Base-by-base conservation (phyloP, 306 rosid genomes). In the Sindora glabra region DNA sequence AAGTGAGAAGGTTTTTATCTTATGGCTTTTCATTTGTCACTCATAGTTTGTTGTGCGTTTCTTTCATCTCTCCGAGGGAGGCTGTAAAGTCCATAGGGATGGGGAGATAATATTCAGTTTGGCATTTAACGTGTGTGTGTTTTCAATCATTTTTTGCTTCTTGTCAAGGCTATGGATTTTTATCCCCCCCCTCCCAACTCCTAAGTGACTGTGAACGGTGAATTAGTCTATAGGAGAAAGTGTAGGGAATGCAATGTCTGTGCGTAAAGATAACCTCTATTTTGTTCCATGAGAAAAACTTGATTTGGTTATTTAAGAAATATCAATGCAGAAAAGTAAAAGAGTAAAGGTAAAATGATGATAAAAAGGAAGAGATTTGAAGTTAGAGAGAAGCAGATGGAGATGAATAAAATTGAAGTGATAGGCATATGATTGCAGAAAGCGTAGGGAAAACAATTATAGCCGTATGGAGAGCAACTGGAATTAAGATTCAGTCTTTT, bases 1-100 rank as follows among this genome's bases (percentile, higher is more conserved):
- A 39, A 89, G 79, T 15, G 73, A 84, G 51, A 92, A 86, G 96
- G 99, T 89, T 54, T 68, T 19, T 55, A 60, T 34, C 61, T 50
- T 7, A 36, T 56, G 36, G 16, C 15, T 48, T 56, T 61, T 49
- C 57, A 26, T 56, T 44, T 17, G 16, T 42, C 29, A 11, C 49
- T 22, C 32, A 36, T 45, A 32, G 34, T 32, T 65, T 15, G 30
- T 44, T 48, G 11, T 48, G 11, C 45, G 32, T 17, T 57, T 27
- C 12, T 55, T 67, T 14, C 44, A 5, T 45, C 54, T 50, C 10
- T 49, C 30, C 30, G 16, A 34, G 40, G 16, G 3, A 4, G 44
- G 24, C 39, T 25, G 23, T 49, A n/a, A n/a, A n/a, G n/a, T n/a
- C n/a, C n/a, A 56, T 9, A 42, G 4, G 13, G 18, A n/a, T 40